A percentile compares a stretch with the other conserved stretches of the same genome.
Conservation (phyloP, 768 basidiomycete genomes). For the Amylocystis lapponica region DNA sequence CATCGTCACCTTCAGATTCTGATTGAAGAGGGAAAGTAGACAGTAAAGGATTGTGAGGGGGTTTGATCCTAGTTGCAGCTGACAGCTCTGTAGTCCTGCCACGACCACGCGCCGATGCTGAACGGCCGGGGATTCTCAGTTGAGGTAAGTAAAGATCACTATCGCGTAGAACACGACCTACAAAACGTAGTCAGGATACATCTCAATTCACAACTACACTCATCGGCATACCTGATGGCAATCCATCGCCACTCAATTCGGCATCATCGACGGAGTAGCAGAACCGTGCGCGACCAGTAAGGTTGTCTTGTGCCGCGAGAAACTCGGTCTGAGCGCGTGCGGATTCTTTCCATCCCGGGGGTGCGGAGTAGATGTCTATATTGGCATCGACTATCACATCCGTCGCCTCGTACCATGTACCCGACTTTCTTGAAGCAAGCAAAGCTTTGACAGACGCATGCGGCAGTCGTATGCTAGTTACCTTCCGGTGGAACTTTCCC, state of each 20-base stretch:
- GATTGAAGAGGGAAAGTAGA: too few relatives aligned
- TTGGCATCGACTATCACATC: conserved; percentile 45
- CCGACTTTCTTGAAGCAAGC: conserved; percentile 32
- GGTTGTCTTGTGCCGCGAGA: conserved; percentile 60
- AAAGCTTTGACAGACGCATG: conserved; percentile 44
- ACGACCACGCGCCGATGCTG: not conserved
- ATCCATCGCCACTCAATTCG: not conserved
- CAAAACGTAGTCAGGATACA: not conserved
- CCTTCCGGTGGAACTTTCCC: conserved; percentile 58
- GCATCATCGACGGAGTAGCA: conserved; percentile 37
- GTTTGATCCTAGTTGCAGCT: too few relatives aligned
- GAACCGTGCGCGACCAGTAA: conserved; percentile 56
- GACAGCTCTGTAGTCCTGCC: too few relatives aligned
- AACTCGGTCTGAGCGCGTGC: conserved; percentile 58
- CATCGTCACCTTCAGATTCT: conserved; percentile 9
- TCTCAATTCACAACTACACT: not conserved
- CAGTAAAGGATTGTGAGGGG: too few relatives aligned
- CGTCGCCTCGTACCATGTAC: conserved; percentile 65
- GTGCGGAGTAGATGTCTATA: conserved; percentile 67
- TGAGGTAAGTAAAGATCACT: conserved; percentile 49
- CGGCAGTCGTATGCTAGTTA: conserved; percentile 56
- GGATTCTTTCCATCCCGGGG: conserved; percentile 45
- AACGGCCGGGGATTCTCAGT: conserved; percentile 22
- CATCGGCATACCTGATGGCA: conserved; percentile 15
- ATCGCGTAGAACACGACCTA: conserved; percentile 29